phyloP scores from a whole-genome alignment of 371 early-diverging fungal genomes.

The Apophysomyces ossiformis region DNA sequence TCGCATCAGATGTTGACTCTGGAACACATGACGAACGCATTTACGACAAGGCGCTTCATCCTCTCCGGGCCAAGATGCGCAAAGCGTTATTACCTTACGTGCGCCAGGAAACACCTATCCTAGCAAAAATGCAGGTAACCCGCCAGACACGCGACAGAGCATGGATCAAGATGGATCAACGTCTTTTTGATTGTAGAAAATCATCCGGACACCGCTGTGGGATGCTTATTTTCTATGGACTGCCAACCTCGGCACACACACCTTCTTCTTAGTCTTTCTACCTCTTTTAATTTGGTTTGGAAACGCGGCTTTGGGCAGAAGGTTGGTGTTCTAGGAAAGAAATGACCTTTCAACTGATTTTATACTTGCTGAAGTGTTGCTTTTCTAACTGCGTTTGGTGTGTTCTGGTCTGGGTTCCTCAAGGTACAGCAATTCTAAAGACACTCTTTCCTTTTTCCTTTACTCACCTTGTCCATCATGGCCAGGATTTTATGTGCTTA shows the following conservation, averaged over 20 bases:
- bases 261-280: constrained; percentile 72
- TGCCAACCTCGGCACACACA: constrained; percentile 74
- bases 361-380: constrained; percentile 36
- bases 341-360: background rate
- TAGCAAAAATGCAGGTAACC: constrained; percentile 63
- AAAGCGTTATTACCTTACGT: constrained; percentile 56
- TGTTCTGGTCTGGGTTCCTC: constrained; percentile 70
- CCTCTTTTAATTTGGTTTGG: constrained; percentile 79
- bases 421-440: constrained; percentile 52
- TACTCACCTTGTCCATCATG: too few relatives aligned
- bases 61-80: constrained; percentile 54
- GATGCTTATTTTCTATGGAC: constrained; percentile 68
- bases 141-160: background rate
- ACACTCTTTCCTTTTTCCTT: background rate
- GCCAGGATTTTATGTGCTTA: constrained; percentile 74
- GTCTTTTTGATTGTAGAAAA: constrained; percentile 25
- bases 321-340: constrained; percentile 33
- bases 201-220: constrained; percentile 49
- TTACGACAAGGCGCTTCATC: constrained; percentile 50
- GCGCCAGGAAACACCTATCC: constrained; percentile 58
- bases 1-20: constrained; percentile 47
- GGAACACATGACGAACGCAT: constrained; percentile 53
- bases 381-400: constrained; percentile 62
- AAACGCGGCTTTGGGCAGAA: constrained; percentile 57
- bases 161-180: background rate